Percentiles rank a stretch among this genome's conserved stretches.
phyloP scores from a whole-genome alignment of 306 rosid genomes.

The Inga laurina region DNA sequence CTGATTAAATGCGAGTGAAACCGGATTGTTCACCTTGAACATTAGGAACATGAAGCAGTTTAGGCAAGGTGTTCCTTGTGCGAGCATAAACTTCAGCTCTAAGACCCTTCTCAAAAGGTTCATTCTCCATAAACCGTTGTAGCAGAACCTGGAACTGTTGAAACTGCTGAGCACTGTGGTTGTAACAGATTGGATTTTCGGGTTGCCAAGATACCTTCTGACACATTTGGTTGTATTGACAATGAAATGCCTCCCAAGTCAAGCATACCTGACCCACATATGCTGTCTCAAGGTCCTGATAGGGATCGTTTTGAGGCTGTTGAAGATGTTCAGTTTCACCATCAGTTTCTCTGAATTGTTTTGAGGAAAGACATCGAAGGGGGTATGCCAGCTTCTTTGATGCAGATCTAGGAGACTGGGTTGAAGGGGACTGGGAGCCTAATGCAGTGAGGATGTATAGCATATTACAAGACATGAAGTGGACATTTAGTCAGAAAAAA shows the following conservation, averaged over 20 bases:
- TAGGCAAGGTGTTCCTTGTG: constrained; percentile 62
- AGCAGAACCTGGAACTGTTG: constrained; percentile 94
- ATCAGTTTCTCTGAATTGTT: constrained; percentile 74
- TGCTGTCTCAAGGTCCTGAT: constrained; percentile 78
- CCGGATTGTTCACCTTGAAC: constrained; percentile 57
- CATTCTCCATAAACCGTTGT: constrained; percentile 93
- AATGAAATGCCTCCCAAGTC: constrained; percentile 98
- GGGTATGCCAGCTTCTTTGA: constrained; percentile 86
- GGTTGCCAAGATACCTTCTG: constrained; percentile 81
- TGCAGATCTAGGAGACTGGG: constrained; percentile 78
- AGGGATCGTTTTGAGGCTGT: constrained; percentile 54
- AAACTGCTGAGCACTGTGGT: constrained; percentile 78
- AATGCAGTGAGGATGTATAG: constrained; percentile 20
- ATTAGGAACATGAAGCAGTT: constrained; percentile 86
- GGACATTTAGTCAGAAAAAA: constrained; percentile 6
- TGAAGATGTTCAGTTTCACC: constrained; percentile 78
- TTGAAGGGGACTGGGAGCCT: constrained; percentile 58
- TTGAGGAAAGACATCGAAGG: constrained; percentile 90
- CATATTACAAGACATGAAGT: constrained; percentile 9
- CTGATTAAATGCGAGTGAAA: not conserved
- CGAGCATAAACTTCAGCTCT: constrained; percentile 82
- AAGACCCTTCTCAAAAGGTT: constrained; percentile 84
- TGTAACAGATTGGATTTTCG: constrained; percentile 71
- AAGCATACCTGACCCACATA: constrained; percentile 88
- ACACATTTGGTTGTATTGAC: constrained; percentile 82